These are phyloP conservation scores for Paraleonurus japonicus DNA, from an alignment of 257 asterid genomes.

Conservation along the genomic window DNA sequence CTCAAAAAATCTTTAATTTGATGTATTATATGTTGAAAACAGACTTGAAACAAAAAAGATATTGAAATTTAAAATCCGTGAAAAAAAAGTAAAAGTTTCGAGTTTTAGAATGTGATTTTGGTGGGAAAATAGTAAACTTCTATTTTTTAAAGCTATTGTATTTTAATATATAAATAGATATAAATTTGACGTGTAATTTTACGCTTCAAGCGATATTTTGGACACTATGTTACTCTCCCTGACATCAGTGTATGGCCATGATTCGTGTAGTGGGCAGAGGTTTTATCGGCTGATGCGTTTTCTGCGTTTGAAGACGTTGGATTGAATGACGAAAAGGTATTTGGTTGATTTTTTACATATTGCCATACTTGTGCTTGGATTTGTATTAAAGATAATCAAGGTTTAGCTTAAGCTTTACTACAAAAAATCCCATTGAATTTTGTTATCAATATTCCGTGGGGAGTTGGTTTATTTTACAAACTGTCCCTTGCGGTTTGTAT, in stretches of 20 bases:
- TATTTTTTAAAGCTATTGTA: too few relatives aligned
- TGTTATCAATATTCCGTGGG: not conserved
- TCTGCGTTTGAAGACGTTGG: conserved; percentile 98
- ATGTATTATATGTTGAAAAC: too few relatives aligned
- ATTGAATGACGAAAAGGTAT: conserved; percentile 73
- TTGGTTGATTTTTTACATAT: not conserved
- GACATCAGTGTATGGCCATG: conserved; percentile 23
- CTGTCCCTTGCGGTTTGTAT: not conserved
- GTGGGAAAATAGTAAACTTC: too few relatives aligned
- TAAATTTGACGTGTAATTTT: not conserved
- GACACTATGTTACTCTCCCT: conserved; percentile 8
- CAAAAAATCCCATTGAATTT: not conserved
- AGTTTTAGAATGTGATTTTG: too few relatives aligned
- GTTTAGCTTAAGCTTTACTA: not conserved
- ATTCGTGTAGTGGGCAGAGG: conserved; percentile 96
- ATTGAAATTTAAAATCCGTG: too few relatives aligned
- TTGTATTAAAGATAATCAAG: not conserved
- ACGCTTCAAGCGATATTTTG: conserved; percentile 1
- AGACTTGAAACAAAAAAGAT: too few relatives aligned
- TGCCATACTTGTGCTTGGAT: not conserved
- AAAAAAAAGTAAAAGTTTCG: too few relatives aligned
- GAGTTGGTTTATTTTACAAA: not conserved
- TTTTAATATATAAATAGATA: too few relatives aligned
- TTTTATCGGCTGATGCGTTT: conserved; percentile 97
- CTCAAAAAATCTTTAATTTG: too few relatives aligned